These are phyloP conservation scores for Acidomyces sp. DNA, from an alignment of 495 filamentous ascomycete species.

Conservation along the genomic window DNA sequence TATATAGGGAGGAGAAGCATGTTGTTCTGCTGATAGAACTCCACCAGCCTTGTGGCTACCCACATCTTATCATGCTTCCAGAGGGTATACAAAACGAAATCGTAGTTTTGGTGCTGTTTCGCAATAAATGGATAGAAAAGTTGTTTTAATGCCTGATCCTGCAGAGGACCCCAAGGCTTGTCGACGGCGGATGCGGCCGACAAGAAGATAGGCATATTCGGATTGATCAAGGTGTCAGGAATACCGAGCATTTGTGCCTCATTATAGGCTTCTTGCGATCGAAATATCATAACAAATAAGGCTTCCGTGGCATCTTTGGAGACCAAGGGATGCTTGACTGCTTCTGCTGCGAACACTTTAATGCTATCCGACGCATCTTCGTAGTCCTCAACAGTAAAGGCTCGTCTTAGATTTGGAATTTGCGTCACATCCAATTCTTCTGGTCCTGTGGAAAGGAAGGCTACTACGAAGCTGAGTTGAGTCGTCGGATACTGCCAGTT, in stretches of 20 bases:
- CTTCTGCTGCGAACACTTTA: constrained; percentile 55
- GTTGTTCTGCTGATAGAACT: constrained; percentile 63
- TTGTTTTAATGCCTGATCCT: constrained; percentile 49
- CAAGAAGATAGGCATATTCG: constrained; percentile 61
- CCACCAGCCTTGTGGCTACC: constrained; percentile 64
- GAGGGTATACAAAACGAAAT: constrained; percentile 74
- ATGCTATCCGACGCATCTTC: constrained; percentile 55
- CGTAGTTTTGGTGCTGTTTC: constrained; percentile 53
- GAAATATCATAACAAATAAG: constrained; percentile 41
- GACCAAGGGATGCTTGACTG: constrained; percentile 72
- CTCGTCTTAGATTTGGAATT: constrained; percentile 64
- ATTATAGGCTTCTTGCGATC: constrained; percentile 30
- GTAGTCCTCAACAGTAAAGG: constrained; percentile 68
- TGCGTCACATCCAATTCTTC: constrained; percentile 68
- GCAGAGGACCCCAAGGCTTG: constrained; percentile 49
- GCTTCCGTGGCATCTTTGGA: constrained; percentile 71
- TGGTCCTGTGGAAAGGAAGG: constrained; percentile 55
- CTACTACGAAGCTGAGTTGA: constrained; percentile 78
- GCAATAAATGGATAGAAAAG: constrained; percentile 48
- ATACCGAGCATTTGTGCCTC: constrained; percentile 28
- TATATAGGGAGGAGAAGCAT: constrained; percentile 66
- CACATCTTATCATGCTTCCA: constrained; percentile 80
- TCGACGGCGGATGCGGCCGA: constrained; percentile 60
- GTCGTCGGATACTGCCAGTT: constrained; percentile 74
- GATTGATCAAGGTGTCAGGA: constrained; percentile 53